Base-by-base conservation (phyloP, 192 early-diverging fungal genomes). In the Dissophora globulifera region DNA sequence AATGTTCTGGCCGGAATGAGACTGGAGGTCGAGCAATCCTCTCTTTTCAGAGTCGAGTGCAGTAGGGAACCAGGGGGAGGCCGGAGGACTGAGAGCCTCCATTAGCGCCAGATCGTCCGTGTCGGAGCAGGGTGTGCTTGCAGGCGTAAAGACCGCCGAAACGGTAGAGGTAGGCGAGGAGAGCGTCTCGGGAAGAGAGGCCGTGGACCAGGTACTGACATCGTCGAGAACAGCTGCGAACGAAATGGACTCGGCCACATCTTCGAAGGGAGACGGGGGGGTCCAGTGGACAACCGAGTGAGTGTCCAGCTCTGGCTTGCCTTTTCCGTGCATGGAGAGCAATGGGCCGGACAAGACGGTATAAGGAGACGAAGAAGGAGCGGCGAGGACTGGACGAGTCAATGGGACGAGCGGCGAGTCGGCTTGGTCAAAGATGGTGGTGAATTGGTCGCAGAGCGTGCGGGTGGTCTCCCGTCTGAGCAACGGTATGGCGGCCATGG, bases 401-500 rank as follows among this genome's bases (percentile, higher is more conserved):
- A 17, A 26, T 2, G 51, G 11, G 25, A 32, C 11, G 16, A 46
- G 42, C 32, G 32, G 49, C 20, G 8, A 9, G 6, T 35, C 12
- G 38, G 42, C 49, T 23, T 27, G 42, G 33, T 70, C 58, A 54
- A 70, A 70, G 50, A 70, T 45, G 33, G 49, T 62, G 15, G 58
- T 70, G 51, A 60, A 70, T 43, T 70, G 26, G 43, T 70, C 67
- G 43, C 67, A 69, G n/a, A 69, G 67, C 17, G 51, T 48, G 0
- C 67, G 26, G 13, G 57, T 70, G 22, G 58, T 41, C 33, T 70
- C 58, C 38, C 52, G 31, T 40, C 45, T 46, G 26, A 69, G 67
- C 1, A 41, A 29, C 13, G 57, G 50, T 8, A 30, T 7, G 25
- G 29, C 33, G 16, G 41, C 20, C 25, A 27, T 45, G 4, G 17